Evolutionary conservation across 768 basidiomycete genomes (phyloP).

Genomic region (Inosperma sp.): DNA sequence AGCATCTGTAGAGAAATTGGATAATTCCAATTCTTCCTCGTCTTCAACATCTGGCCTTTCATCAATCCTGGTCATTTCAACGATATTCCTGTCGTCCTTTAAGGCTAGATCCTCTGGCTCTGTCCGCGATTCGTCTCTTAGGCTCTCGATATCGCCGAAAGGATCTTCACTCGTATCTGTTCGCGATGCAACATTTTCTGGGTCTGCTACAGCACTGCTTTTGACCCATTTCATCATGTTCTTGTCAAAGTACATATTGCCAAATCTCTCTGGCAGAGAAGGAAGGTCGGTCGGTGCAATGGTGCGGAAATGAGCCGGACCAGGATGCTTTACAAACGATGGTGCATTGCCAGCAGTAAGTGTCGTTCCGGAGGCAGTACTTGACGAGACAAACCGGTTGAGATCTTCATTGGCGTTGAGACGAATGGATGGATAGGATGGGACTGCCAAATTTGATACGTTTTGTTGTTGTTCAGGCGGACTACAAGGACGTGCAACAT

Average conservation of each 20-base stretch:
- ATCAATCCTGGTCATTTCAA: slow-evolving; percentile 47
- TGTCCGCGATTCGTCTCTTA: slow-evolving; percentile 57
- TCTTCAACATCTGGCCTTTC: slow-evolving; percentile 50
- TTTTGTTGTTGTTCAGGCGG: background rate
- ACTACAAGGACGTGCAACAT: slow-evolving; percentile 2
- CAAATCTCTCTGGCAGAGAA: slow-evolving; percentile 69
- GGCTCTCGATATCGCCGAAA: slow-evolving; percentile 87
- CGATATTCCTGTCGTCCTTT: slow-evolving; percentile 7
- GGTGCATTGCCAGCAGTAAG: slow-evolving; percentile 66
- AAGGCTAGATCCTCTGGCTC: slow-evolving; percentile 24
- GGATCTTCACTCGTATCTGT: slow-evolving; percentile 72
- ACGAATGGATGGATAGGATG: slow-evolving; percentile 52
- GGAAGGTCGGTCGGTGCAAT: slow-evolving; percentile 81
- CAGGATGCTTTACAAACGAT: slow-evolving; percentile 82
- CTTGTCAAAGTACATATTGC: slow-evolving; percentile 85
- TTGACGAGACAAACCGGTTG: slow-evolving; percentile 86
- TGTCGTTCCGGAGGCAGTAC: slow-evolving; percentile 75
- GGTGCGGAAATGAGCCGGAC: slow-evolving; percentile 71
- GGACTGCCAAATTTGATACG: slow-evolving; percentile 28
- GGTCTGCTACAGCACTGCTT: slow-evolving; percentile 38
- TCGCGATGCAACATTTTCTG: slow-evolving; percentile 29
- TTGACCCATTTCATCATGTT: slow-evolving; percentile 84
- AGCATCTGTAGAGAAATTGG: slow-evolving; percentile 71
- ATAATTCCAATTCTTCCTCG: slow-evolving; percentile 62
- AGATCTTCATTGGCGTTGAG: slow-evolving; percentile 62